Base-by-base conservation (phyloP, 2,329 filamentous ascomycete genomes). In the Stemphylium lycopersici region DNA sequence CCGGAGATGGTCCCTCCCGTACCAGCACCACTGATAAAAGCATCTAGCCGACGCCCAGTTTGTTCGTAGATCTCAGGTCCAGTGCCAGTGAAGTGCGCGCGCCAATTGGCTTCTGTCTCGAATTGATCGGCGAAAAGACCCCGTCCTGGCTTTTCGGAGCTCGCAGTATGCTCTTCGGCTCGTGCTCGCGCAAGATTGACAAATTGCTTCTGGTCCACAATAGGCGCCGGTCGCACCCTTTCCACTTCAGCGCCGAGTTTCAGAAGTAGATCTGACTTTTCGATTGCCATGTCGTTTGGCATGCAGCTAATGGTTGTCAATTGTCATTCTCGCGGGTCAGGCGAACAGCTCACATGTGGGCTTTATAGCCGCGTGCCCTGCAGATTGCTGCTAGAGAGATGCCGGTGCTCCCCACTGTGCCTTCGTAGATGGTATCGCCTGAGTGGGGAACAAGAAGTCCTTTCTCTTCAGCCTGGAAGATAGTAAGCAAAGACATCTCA, bases 101-200 rank as follows among this genome's bases (percentile, higher is more conserved):
- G 81, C 83, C 89, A 96, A 76, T 99, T 99, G 29, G 92, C 90
- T 45, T 86, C 81, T 22, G 90, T 93, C 78, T 99, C 95, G 71
- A 99, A 99, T 72, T 99, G 95, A 74, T 99, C 90, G 0, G 93
- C 92, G 72, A 98, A 99, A 77, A 96, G 93, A 18, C 95, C 95
- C 45, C 85, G 82, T 61, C 91, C 93, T 32, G 80, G 82, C 64
- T 85, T 84, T 11, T 75, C 68, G 1, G 79, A 71, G 7, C 80
- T 78, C 0, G 74, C 77, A 0, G 88, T 90, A 72, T 98, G 93
- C 63, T 91, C 87, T 46, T 76, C 76, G 0, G 95, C 93, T 45
- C 91, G 86, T 18, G 84, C 82, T 22, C 91, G 85, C 6, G 95
- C 95, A 4, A 92, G 84, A 78, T 99, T 98, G 71, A 99, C 95